A percentile compares a stretch with the other conserved stretches of the same genome.
phyloP scores from a whole-genome alignment of 106 monocot genomes.

The Alisma plantagoaquatica region DNA sequence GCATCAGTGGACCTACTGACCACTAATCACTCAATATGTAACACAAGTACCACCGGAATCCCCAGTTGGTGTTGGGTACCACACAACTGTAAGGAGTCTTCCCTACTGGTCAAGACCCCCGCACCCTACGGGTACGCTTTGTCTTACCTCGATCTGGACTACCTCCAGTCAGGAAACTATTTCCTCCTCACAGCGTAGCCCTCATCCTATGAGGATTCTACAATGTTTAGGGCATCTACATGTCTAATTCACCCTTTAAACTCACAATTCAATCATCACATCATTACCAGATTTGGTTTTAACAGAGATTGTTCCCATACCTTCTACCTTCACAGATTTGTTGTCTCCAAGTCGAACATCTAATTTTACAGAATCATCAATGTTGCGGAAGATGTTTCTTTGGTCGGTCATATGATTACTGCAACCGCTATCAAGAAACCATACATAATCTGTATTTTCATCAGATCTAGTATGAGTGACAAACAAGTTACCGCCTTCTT shows the following conservation, averaged over 20 bases:
- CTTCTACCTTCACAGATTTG: not conserved
- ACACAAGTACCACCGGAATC: no score
- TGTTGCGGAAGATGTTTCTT: not conserved
- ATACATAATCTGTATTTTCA: slow-evolving; percentile 2
- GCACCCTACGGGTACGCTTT: no score
- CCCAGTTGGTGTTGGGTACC: no score
- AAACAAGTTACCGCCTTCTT: slow-evolving; percentile 9
- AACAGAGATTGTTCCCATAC: not conserved
- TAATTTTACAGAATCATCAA: slow-evolving; percentile 14
- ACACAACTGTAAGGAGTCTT: no score
- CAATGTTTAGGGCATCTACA: no score
- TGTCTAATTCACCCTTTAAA: no score
- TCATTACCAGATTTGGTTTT: not conserved
- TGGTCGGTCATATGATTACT: slow-evolving; percentile 1
- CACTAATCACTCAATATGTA: no score
- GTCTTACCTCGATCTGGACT: no score
- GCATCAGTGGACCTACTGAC: no score
- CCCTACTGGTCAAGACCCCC: no score
- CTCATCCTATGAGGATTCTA: not conserved
- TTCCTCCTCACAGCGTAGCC: not conserved
- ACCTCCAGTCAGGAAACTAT: not conserved
- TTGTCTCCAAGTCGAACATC: slow-evolving; percentile 8
- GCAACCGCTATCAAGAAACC: slow-evolving; percentile 6
- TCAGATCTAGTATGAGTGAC: not conserved
- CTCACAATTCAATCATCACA: not conserved